A percentile compares a stretch with the other conserved stretches of the same genome.
phyloP scores from a whole-genome alignment of 1,284 basidiomycete species.

The Malassezia equina region DNA sequence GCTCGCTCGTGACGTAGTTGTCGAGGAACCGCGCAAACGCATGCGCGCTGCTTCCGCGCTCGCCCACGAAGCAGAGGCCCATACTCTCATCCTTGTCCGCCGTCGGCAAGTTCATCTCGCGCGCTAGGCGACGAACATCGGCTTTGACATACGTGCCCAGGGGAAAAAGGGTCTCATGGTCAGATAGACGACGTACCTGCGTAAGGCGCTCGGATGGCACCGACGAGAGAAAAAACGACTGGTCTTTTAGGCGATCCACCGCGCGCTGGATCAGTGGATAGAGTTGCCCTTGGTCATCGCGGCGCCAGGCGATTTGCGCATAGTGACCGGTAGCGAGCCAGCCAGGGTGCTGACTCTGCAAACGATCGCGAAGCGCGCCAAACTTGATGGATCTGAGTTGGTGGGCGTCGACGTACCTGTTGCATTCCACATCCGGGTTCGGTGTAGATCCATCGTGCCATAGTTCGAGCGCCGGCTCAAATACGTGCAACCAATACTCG shows the following conservation, averaged over 20 bases:
- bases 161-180: conserved; percentile 53
- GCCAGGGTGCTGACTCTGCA: conserved; percentile 25
- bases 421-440: conserved; percentile 90
- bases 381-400: conserved; percentile 76
- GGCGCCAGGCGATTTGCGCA: conserved; percentile 55
- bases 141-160: conserved; percentile 38
- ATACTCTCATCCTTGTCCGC: conserved; percentile 76
- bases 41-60: conserved; percentile 54
- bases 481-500: conserved; percentile 41
- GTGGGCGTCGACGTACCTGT: conserved; percentile 56
- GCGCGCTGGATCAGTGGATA: conserved; percentile 23
- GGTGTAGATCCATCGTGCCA: conserved; percentile 54
- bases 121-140: conserved; percentile 69
- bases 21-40: conserved; percentile 38
- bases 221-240: conserved; percentile 77
- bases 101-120: conserved; percentile 60
- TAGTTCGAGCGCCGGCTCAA: conserved; percentile 34
- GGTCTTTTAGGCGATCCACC: conserved; percentile 60
- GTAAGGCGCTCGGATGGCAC: conserved; percentile 27
- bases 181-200: conserved; percentile 51
- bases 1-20: conserved; percentile 62
- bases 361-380: conserved; percentile 62
- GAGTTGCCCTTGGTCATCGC: not conserved
- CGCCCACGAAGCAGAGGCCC: conserved; percentile 91
- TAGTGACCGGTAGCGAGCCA: conserved; percentile 84